A percentile compares a stretch with the other conserved stretches of the same genome.
phyloP scores from a whole-genome alignment of 148 eudicot species.

The Limonium bicolor region DNA sequence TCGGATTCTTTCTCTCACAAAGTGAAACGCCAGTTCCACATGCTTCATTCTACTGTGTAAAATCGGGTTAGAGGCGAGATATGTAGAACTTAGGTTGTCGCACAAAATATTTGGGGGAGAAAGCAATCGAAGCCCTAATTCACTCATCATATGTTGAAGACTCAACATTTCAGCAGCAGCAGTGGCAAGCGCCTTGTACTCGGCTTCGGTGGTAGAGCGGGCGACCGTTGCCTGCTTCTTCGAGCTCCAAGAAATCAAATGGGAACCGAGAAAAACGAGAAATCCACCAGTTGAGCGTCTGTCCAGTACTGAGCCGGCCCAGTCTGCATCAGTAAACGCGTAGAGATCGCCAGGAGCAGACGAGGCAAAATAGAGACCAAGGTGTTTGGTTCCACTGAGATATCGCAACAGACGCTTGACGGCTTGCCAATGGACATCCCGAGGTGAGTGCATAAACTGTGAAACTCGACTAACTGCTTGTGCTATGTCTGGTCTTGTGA shows the following conservation, averaged over 20 bases:
- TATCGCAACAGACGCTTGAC: neutral
- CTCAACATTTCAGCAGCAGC: neutral
- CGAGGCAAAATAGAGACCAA: neutral
- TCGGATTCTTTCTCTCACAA: too few relatives aligned
- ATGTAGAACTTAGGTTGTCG: too few relatives aligned
- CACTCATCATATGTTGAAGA: too few relatives aligned
- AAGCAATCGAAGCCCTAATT: too few relatives aligned
- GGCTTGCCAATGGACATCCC: neutral
- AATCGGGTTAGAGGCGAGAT: too few relatives aligned
- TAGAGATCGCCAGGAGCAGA: neutral
- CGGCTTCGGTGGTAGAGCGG: neutral
- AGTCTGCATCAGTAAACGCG: neutral
- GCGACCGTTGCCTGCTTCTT: neutral
- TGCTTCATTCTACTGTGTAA: too few relatives aligned
- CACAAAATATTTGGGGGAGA: too few relatives aligned
- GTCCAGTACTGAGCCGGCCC: neutral
- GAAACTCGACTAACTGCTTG: neutral
- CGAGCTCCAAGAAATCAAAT: neutral
- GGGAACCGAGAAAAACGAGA: neutral
- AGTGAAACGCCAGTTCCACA: too few relatives aligned
- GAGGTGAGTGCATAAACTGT: neutral
- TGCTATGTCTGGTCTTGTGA: neutral
- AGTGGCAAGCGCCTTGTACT: neutral
- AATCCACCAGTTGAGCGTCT: neutral
- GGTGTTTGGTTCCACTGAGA: neutral